Evolutionary conservation across 495 filamentous ascomycete genomes (phyloP), one percentile per base, ranked within the genome.

Genomic region (Penicillium bovifimosum): DNA sequence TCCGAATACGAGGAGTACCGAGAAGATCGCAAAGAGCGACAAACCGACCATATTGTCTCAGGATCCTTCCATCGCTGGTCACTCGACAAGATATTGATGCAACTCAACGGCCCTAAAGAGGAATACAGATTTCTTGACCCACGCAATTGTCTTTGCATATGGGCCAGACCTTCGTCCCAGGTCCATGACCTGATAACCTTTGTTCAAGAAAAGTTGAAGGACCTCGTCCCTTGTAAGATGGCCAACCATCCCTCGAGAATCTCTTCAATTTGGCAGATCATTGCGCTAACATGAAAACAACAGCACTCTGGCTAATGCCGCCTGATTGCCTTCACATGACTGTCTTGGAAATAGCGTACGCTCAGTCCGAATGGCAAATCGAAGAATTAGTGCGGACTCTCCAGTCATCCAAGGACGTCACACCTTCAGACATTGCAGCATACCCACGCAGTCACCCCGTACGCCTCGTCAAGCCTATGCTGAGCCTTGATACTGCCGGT

Each of bases 221-320:
- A 68, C 6, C 69, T 79, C 43, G 81, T 80, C 3, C 86, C 87
- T 43, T 79, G 87, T 90, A 76, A 58, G 83, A 62, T 48, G 16
- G 2, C 27, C 26, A 17, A 14, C 16, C 16, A 6, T 16, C 16
- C 32, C 8, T 9, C 41, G 10, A 16, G 17, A 3, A n/a, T 6
- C 0, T 6, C 9, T n/a, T n/a, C 6, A 5, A 13, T 2, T 29
- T 36, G 1, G 9, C 9, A 27, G 20, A 29, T 36, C 5, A 41
- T 10, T n/a, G 9, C 20, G 5, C 27, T 51, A 45, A 53, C 17
- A 13, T 14, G 4, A n/a, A n/a, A 0, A 6, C 0, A 3, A 38
- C 10, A 91, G 88, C 78, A 42, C 67, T 95, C 20, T 95, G 90
- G 90, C 68, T 87, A n/a, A 92, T 93, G 89, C 87, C 89, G 1